Conservation (phyloP, 2,329 filamentous ascomycete species). For the Dactylellina sp. region DNA sequence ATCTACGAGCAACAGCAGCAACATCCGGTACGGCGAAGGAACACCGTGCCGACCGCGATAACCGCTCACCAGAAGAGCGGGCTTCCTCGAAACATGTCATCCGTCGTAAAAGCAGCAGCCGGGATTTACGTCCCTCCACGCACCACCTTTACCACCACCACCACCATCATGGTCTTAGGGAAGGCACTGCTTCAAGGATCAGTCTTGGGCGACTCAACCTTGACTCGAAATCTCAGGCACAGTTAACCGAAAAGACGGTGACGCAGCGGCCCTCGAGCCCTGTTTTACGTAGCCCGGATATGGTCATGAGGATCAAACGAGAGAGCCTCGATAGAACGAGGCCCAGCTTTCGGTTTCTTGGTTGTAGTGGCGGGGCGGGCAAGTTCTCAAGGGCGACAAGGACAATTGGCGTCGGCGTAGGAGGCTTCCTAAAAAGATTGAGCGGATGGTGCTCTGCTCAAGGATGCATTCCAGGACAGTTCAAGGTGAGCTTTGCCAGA, state of each 20-base stretch:
- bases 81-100: constrained; percentile 44
- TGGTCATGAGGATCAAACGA: constrained; percentile 47
- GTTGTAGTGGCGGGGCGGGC: constrained; percentile 52
- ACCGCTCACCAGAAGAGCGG: constrained; percentile 43
- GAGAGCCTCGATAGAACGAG: constrained; percentile 51
- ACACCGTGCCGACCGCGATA: constrained; percentile 54
- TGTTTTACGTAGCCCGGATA: constrained; percentile 26
- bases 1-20: constrained; percentile 44
- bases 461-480: constrained; percentile 49
- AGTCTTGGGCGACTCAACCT: constrained; percentile 55
- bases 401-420: constrained; percentile 52
- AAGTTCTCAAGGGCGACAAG: constrained; percentile 52
- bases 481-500: constrained; percentile 26
- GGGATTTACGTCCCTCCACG: constrained; percentile 45
- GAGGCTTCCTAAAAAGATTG: constrained; percentile 48
- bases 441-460: constrained; percentile 55
- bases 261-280: constrained; percentile 42
- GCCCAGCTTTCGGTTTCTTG: constrained; percentile 52
- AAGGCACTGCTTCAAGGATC: constrained; percentile 53
- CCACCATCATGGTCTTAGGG: constrained; percentile 35
- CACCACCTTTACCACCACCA: constrained; percentile 18
- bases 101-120: constrained; percentile 53
- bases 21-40: constrained; percentile 22
- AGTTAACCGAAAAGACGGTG: constrained; percentile 48
- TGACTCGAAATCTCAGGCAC: constrained; percentile 51